phyloP scores from a whole-genome alignment of 768 basidiomycete genomes.

The Lyophyllum atratum region DNA sequence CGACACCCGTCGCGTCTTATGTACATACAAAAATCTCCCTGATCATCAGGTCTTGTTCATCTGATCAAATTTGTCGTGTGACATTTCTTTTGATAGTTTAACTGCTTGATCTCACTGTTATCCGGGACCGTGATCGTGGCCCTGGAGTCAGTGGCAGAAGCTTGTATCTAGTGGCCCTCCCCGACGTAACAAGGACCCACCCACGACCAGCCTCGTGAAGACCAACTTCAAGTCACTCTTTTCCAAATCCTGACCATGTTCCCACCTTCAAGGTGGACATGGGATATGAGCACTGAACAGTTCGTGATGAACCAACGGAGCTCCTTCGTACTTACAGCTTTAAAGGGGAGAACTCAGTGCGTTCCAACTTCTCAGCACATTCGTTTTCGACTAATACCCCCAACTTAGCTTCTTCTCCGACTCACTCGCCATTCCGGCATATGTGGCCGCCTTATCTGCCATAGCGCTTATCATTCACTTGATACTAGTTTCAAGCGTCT shows the following conservation, averaged over 20 bases:
- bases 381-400: not conserved
- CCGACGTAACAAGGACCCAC: no score
- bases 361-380: not conserved
- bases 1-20: no score
- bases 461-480: slow-evolving; percentile 15
- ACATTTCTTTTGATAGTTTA: no score
- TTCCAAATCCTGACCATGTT: not conserved
- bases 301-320: not conserved
- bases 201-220: no score
- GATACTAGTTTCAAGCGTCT: slow-evolving; percentile 6
- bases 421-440: slow-evolving; percentile 18
- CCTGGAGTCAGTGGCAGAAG: no score
- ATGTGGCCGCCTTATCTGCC: slow-evolving; percentile 17
- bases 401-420: slow-evolving; percentile 4
- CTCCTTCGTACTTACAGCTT: not conserved
- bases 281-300: not conserved
- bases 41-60: no score
- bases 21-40: no score
- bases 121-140: no score
- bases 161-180: no score
- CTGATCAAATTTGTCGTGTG: no score
- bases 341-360: slow-evolving; percentile 1
- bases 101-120: no score
- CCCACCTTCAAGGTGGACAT: not conserved
- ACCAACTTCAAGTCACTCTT: not conserved